phyloP scores from a whole-genome alignment of 768 basidiomycete species.

The Mycena polygramma region DNA sequence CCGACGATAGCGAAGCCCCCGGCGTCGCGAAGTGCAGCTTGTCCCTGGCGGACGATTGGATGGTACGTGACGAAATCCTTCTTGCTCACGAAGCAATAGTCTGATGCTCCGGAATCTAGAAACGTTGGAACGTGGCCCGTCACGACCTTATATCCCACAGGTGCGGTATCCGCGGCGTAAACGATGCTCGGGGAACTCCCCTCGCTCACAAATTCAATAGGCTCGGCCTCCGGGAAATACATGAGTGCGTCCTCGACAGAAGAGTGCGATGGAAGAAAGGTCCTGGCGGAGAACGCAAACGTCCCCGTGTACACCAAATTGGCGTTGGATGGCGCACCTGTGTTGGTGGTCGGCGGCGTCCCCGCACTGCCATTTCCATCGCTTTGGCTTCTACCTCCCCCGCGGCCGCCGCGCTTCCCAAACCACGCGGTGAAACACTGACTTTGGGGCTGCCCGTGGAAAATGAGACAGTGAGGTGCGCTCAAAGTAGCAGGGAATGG shows the following conservation, averaged over 20 bases:
- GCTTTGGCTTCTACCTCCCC: neutral
- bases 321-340: neutral
- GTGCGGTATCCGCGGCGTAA: neutral
- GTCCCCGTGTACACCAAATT: neutral
- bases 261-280: neutral
- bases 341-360: neutral
- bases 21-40: slow-evolving; percentile 38
- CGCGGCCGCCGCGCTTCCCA: neutral
- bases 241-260: neutral
- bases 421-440: too few relatives aligned
- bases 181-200: too few relatives aligned
- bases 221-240: neutral
- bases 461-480: too few relatives aligned
- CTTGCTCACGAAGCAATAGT: slow-evolving; percentile 22
- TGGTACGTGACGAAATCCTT: slow-evolving; percentile 20
- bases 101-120: slow-evolving; percentile 18
- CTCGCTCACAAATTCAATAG: neutral
- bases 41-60: slow-evolving; percentile 27
- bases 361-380: neutral
- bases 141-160: neutral
- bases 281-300: neutral
- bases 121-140: neutral
- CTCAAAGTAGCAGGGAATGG: too few relatives aligned
- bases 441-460: too few relatives aligned
- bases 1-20: slow-evolving; percentile 41